phyloP scores from a whole-genome alignment of 768 basidiomycete genomes.

The Boletales sp. region DNA sequence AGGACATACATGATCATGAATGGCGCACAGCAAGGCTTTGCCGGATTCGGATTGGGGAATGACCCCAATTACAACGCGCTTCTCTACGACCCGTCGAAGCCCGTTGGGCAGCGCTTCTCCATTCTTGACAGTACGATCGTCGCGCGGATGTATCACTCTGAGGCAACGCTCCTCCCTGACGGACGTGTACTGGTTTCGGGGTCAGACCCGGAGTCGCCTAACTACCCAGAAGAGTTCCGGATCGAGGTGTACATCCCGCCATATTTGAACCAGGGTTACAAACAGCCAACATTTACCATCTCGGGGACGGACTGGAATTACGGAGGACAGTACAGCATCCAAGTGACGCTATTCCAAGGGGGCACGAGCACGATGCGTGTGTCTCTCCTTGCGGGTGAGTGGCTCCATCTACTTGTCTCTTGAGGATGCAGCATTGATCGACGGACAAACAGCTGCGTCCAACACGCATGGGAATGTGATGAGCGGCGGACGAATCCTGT shows the following conservation, averaged over 20 bases:
- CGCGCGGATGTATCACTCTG: conserved; percentile 76
- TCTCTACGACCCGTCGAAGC: conserved; percentile 64
- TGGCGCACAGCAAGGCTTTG: conserved; percentile 65
- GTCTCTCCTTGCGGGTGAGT: conserved; percentile 63
- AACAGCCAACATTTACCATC: conserved; percentile 61
- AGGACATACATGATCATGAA: conserved; percentile 79
- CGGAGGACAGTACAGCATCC: conserved; percentile 51
- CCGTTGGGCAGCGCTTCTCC: conserved; percentile 59
- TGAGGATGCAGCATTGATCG: conserved; percentile 5
- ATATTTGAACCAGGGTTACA: conserved; percentile 64
- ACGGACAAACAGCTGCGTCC: conserved; percentile 48
- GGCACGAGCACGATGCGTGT: conserved; percentile 47
- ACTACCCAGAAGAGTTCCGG: conserved; percentile 75
- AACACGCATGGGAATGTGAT: conserved; percentile 78
- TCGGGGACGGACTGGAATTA: conserved; percentile 61
- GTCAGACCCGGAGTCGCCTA: conserved; percentile 62
- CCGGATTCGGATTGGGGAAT: conserved; percentile 68
- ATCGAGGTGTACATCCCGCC: conserved; percentile 83
- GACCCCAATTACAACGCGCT: conserved; percentile 63
- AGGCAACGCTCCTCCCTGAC: conserved; percentile 70
- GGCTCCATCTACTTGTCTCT: background rate
- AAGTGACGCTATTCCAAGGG: conserved; percentile 38
- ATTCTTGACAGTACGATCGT: conserved; percentile 67
- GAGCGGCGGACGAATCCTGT: conserved; percentile 62
- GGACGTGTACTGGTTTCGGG: conserved; percentile 75